A percentile compares a stretch with the other conserved stretches of the same genome.
These are phyloP conservation scores for Solanum hybrid DNA, from an alignment of 305 asterid species.

Conservation along the genomic window DNA sequence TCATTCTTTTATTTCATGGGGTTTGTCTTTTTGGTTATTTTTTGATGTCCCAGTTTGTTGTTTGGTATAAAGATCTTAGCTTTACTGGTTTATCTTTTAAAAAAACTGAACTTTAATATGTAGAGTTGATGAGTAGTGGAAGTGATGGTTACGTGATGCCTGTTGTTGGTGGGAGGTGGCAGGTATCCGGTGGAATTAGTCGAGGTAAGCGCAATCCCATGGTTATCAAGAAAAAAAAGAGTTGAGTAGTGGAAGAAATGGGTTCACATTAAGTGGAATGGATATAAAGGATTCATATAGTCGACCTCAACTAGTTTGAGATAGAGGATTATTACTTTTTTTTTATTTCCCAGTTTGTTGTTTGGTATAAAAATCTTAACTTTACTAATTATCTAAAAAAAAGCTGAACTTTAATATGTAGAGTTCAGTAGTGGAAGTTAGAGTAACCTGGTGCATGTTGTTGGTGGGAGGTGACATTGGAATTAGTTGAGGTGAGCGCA, in stretches of 20 bases:
- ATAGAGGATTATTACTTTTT: neutral
- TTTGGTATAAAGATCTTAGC: neutral
- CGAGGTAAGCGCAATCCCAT: neutral
- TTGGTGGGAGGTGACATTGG: neutral
- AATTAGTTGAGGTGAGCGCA: neutral
- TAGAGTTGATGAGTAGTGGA: neutral
- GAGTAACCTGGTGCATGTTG: neutral
- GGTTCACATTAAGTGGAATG: neutral
- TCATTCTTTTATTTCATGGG: conserved; percentile 7
- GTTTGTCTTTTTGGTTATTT: conserved; percentile 1
- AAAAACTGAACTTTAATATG: neutral
- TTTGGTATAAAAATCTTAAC: neutral
- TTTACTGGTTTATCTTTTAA: neutral
- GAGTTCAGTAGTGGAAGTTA: neutral
- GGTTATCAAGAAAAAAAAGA: neutral
- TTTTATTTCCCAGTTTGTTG: neutral
- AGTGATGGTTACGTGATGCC: neutral
- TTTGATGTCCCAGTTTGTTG: neutral
- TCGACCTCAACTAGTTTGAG: neutral
- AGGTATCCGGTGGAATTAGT: neutral
- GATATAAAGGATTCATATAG: neutral
- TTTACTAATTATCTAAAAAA: neutral
- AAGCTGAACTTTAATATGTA: neutral
- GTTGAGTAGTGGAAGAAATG: neutral
- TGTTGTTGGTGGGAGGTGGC: neutral